These are phyloP conservation scores for Avena eriantha DNA, from an alignment of 176 grass and related monocot genomes.

Conservation along the genomic window DNA sequence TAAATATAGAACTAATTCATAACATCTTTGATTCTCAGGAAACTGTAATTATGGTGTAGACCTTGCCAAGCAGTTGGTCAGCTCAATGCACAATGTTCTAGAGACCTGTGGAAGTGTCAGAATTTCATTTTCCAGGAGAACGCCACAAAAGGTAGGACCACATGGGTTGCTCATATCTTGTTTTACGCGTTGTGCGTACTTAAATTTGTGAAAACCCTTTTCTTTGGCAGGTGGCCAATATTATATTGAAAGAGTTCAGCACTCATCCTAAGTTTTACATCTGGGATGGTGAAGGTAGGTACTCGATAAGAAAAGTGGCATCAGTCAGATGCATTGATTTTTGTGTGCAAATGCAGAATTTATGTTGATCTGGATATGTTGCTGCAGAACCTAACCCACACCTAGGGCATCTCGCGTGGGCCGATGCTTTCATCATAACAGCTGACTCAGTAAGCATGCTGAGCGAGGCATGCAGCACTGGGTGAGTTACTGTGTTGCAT, in stretches of 20 bases:
- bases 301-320: neutral
- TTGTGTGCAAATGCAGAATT: neutral
- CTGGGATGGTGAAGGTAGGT: slow-evolving; percentile 86
- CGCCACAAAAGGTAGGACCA: slow-evolving; percentile 65
- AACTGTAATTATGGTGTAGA: slow-evolving; percentile 88
- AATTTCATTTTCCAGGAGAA: slow-evolving; percentile 98
- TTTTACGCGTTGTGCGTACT: neutral
- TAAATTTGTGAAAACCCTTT: slow-evolving; percentile 31
- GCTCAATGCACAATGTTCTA: slow-evolving; percentile 64
- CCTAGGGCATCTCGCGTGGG: slow-evolving; percentile 95
- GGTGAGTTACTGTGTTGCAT: slow-evolving; percentile 50
- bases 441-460: slow-evolving; percentile 92
- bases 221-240: slow-evolving; percentile 63
- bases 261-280: slow-evolving; percentile 79
- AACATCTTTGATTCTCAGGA: slow-evolving; percentile 49
- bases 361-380: slow-evolving; percentile 26
- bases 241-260: slow-evolving; percentile 75
- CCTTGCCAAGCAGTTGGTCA: slow-evolving; percentile 73
- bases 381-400: slow-evolving; percentile 82
- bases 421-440: slow-evolving; percentile 87
- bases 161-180: slow-evolving; percentile 23
- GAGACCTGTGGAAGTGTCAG: slow-evolving; percentile 86
- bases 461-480: slow-evolving; percentile 92
- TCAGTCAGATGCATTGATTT: neutral
- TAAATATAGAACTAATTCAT: slow-evolving; percentile 40